phyloP scores from a whole-genome alignment of 2,329 filamentous ascomycete genomes.

The Aspergillus niger region DNA sequence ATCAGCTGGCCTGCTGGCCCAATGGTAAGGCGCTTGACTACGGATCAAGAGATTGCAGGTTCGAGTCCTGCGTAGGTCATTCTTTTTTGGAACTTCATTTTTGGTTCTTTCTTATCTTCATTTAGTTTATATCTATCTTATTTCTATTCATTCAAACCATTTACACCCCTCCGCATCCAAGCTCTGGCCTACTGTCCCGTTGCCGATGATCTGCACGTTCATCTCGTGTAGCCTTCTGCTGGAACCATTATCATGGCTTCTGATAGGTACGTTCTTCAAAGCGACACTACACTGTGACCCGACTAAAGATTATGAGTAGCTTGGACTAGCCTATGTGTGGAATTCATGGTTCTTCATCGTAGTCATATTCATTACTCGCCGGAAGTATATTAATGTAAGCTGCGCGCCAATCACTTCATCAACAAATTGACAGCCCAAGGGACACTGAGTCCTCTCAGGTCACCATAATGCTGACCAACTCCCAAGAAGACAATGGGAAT shows the following conservation, averaged over 20 bases:
- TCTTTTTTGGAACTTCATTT: background rate
- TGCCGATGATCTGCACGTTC: too few species aligned
- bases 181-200: too few species aligned
- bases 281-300: too few species aligned
- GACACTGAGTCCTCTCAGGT: conserved; percentile 65
- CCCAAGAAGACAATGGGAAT: conserved; percentile 94
- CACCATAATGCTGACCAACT: conserved; percentile 68
- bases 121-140: background rate
- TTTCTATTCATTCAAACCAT: too few species aligned
- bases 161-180: too few species aligned
- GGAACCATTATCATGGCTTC: too few species aligned
- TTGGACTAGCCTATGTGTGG: background rate
- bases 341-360: background rate
- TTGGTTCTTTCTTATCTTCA: background rate
- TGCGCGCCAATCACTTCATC: conserved; percentile 50
- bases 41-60: conserved; percentile 55
- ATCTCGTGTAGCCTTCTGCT: too few species aligned
- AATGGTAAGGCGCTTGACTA: conserved; percentile 56
- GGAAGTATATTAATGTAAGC: background rate
- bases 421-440: conserved; percentile 63
- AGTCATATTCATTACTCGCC: background rate
- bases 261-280: too few species aligned
- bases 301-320: too few species aligned
- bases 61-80: conserved; percentile 40
- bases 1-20: conserved; percentile 31